Evolutionary conservation across 257 asterid genomes (phyloP).

Genomic region (Jacaranda copaia): DNA sequence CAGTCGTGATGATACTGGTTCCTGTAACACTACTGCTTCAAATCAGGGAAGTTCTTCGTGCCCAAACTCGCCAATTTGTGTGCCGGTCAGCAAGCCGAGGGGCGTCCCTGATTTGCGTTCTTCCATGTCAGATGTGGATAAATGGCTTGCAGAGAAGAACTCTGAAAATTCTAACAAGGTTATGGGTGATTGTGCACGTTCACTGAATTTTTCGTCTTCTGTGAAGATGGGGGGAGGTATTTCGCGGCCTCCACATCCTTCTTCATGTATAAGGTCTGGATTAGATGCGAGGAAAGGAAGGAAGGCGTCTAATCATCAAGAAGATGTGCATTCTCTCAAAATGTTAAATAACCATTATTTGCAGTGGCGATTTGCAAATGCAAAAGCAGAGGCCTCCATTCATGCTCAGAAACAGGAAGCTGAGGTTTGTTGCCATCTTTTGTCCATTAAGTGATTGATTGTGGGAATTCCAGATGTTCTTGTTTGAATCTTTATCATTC

Average conservation of each 20-base stretch:
- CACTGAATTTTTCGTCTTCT: slow-evolving; percentile 60
- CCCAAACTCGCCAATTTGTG: slow-evolving; percentile 61
- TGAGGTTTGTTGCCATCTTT: slow-evolving; percentile 56
- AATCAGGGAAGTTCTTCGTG: slow-evolving; percentile 58
- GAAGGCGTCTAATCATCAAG: slow-evolving; percentile 53
- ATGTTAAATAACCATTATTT: slow-evolving; percentile 62
- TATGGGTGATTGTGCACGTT: slow-evolving; percentile 53
- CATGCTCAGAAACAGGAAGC: slow-evolving; percentile 56
- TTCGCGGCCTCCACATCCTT: slow-evolving; percentile 79
- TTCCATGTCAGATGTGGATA: slow-evolving; percentile 67
- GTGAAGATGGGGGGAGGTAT: slow-evolving; percentile 51
- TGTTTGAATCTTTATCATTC: background rate
- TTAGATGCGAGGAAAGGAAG: slow-evolving; percentile 61
- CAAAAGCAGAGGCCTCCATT: slow-evolving; percentile 67
- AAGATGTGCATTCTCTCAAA: slow-evolving; percentile 73
- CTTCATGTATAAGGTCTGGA: slow-evolving; percentile 50
- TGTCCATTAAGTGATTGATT: background rate
- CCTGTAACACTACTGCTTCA: slow-evolving; percentile 39
- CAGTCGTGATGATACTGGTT: slow-evolving; percentile 43
- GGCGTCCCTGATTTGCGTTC: slow-evolving; percentile 48
- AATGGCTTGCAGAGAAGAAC: slow-evolving; percentile 55
- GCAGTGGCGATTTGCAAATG: slow-evolving; percentile 77
- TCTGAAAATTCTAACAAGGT: slow-evolving; percentile 37
- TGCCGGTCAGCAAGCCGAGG: slow-evolving; percentile 40
- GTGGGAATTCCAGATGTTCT: slow-evolving; percentile 3